Evolutionary conservation across 2,329 filamentous ascomycete species (phyloP), one percentile per base, ranked within the genome.

Genomic region (Aspergillus tanneri): DNA sequence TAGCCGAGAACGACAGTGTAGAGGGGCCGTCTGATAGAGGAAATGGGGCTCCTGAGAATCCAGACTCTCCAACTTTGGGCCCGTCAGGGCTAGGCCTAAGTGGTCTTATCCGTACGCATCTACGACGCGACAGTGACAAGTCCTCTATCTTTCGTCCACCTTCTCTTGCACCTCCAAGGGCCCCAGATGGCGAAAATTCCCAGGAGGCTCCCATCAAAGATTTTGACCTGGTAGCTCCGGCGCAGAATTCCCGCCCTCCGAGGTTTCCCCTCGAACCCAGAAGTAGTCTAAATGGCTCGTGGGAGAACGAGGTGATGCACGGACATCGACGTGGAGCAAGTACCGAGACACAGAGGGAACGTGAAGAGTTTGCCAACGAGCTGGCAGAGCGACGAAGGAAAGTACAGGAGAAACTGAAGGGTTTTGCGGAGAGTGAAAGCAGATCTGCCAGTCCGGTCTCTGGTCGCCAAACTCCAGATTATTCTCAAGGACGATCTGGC

Each of bases 51-150:
- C 59, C 64, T 3, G 59, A 64, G 37, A 60, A 66, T 30, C 65
- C 69, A 4, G 89, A 95, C 60, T 95, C 90, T 0, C 90, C 91
- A 0, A 95, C 89, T 0, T 72, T 96, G 5, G 87, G 87, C 2
- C 85, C 68, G 19, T 51, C 87, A 0, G 70, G 68, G 2, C 56
- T 70, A 14, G 90, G 88, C 1, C 76, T 96, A 12, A 92, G 86
- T 60, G 87, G 87, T 2, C 81, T 96, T 75, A 85, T 96, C 37
- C 83, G 87, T 24, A 86, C 91, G 53, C 93, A 97, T 73, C 73
- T 97, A 32, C 84, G 93, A 42, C 83, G 83, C 25, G 83, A 86
- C 54, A 97, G 92, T 70, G 86, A 85, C 49, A 80, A 83, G 11
- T 97, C 92, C 1, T 95, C 90, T 0, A 77, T 93, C 21, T 90